Evolutionary conservation across 768 basidiomycete genomes (phyloP).

Genomic region (Naematelia aurantialba): DNA sequence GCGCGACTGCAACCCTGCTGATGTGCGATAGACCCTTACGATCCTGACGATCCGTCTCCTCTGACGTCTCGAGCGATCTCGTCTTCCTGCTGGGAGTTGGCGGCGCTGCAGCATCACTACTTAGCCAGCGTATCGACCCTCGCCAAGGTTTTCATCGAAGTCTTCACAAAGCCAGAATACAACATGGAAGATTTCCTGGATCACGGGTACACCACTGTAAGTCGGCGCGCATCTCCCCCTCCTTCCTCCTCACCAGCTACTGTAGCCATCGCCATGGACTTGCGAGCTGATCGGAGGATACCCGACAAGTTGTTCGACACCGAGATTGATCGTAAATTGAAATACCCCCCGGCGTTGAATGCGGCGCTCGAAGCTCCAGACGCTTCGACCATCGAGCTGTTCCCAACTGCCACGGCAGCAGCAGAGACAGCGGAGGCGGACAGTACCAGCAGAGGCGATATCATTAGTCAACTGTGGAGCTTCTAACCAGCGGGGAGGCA

Average conservation of each 20-base stretch:
- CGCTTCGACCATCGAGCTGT: not conserved
- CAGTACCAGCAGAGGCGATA: conserved; percentile 5
- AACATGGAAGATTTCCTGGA: conserved; percentile 94
- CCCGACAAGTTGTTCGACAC: conserved; percentile 64
- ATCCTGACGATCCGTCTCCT: conserved; percentile 65
- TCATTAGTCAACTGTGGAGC: conserved; percentile 20
- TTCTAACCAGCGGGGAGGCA: too few relatives aligned
- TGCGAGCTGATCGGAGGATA: not conserved
- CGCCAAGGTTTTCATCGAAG: conserved; percentile 77
- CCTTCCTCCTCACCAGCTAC: not conserved
- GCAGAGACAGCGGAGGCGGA: not conserved
- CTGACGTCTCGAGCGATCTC: conserved; percentile 72
- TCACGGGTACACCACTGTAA: conserved; percentile 57
- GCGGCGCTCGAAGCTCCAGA: conserved; percentile 36
- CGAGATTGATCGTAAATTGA: conserved; percentile 72
- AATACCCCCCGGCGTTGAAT: conserved; percentile 65
- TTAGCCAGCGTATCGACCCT: conserved; percentile 81
- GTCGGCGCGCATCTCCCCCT: conserved; percentile 18
- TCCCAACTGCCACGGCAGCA: conserved; percentile 6
- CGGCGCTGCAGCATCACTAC: conserved; percentile 75
- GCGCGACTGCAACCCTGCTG: too few relatives aligned
- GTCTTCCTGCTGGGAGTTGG: conserved; percentile 90
- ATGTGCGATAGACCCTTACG: conserved; percentile 71
- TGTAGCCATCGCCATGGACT: not conserved
- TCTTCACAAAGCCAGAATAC: conserved; percentile 87